phyloP scores from a whole-genome alignment of 495 filamentous ascomycete genomes.

The Durotheca rogersii region DNA sequence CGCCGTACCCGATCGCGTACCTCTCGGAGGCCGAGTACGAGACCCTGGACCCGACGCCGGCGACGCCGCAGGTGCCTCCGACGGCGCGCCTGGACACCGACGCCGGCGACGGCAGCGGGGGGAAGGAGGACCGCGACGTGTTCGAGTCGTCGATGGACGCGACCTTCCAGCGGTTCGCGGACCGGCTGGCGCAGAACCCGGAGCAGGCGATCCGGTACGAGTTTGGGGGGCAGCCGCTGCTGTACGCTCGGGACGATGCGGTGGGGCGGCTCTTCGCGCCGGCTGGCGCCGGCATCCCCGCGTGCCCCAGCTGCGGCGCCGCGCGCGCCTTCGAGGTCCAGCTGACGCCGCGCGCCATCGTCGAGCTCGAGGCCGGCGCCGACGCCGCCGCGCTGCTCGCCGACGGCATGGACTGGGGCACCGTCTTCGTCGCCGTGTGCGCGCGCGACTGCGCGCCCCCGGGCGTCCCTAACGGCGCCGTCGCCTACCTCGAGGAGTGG shows the following conservation, averaged over 20 bases:
- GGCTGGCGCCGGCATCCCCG: too few species aligned
- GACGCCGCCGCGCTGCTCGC: conserved; percentile 66
- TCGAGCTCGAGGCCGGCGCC: conserved; percentile 79
- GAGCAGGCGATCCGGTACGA: conserved; percentile 95
- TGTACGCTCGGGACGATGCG: conserved; percentile 74
- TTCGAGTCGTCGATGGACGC: conserved; percentile 84
- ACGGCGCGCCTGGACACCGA: conserved; percentile 58
- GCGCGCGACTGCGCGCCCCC: conserved; percentile 63
- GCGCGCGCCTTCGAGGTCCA: conserved; percentile 80
- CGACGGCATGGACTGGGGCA: conserved; percentile 99
- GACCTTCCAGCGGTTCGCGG: conserved; percentile 89
- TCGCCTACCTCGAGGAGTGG: conserved; percentile 90
- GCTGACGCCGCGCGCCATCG: conserved; percentile 86
- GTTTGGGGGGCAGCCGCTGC: conserved; percentile 73
- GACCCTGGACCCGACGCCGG: conserved; percentile 60
- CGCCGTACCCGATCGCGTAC: conserved; percentile 71
- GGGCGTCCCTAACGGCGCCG: conserved; percentile 46
- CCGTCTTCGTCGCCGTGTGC: conserved; percentile 88
- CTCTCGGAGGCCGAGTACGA: conserved; percentile 90
- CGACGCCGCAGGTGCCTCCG: conserved; percentile 44
- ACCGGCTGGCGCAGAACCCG: conserved; percentile 84
- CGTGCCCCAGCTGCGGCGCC: conserved; percentile 73
- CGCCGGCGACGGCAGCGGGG: conserved; percentile 47
- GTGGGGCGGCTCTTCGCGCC: conserved; percentile 73
- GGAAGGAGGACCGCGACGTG: conserved; percentile 74